Base-by-base conservation (phyloP, 768 basidiomycete species). In the Lentinula edodes region DNA sequence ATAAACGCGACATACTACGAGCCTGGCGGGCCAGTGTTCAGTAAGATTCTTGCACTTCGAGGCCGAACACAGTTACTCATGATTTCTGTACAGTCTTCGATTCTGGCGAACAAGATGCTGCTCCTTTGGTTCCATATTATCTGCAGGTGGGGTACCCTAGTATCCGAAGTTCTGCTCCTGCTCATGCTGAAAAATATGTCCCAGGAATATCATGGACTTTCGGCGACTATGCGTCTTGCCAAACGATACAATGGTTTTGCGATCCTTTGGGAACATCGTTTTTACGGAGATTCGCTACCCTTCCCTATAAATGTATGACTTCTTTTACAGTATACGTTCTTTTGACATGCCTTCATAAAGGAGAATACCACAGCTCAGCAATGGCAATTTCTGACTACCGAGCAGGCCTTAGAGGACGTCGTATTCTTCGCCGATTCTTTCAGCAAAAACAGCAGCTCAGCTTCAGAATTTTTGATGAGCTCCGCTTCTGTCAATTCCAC, bases 231-330 rank as follows among this genome's bases (percentile, higher is more conserved):
- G 79, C 76, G 73, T 6, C 68, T 80, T 6, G 80, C 80, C 5
- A 78, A 78, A 63, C 69, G 78, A 50, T 80, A 79, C 66, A 73
- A 74, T 4, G 81, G 81, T 3, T 48, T 81, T 8, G 80, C 80
- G 0, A 76, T 81, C 38, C 67, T 82, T 5, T 82, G 80, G 81
- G 81, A 82, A 61, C 81, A 82, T 64, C 72, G 81, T 5, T 81
- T 71, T 62, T 82, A 82, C 63, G 81, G 81, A 12, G 74, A 73
- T 38, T 81, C 80, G 0, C 70, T 75, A 6, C 80, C 81, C 0
- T 82, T 82, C 62, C 76, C 76, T 1, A 75, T 81, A 9, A 79
- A 79, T 64, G 80, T 81, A 53, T 60, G 71, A 56, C 18, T 42
- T 12, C 18, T 43, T 38, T 10, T 28, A 18, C 5, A 8, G 3